Percentiles rank a stretch among this genome's conserved stretches.
phyloP scores from a whole-genome alignment of 306 rosid species.

The Cucurbita argyrosperma region DNA sequence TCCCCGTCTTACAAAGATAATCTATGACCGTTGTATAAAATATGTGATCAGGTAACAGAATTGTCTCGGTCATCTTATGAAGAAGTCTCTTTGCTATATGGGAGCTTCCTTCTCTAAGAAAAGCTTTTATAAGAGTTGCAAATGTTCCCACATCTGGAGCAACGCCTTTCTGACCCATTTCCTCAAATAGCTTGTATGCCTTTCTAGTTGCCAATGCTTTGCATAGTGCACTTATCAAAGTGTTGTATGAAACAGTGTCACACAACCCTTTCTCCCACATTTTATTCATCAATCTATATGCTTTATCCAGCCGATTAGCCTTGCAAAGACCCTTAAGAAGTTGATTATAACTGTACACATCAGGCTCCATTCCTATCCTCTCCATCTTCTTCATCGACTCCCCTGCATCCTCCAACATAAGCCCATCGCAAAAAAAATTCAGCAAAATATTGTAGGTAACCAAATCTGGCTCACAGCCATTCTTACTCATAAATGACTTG shows the following conservation, averaged over 20 bases:
- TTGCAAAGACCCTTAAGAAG: constrained; percentile 63
- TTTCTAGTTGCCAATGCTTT: constrained; percentile 30
- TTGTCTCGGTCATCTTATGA: constrained; percentile 46
- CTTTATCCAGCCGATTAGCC: constrained; percentile 44
- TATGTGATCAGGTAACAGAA: constrained; percentile 45
- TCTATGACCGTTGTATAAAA: constrained; percentile 57
- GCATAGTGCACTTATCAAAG: constrained; percentile 52
- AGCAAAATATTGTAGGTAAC: constrained; percentile 68
- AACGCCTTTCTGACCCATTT: constrained; percentile 62
- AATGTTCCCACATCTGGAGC: constrained; percentile 65
- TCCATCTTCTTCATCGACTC: constrained; percentile 53
- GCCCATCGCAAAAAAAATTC: constrained; percentile 68
- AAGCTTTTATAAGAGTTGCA: constrained; percentile 56
- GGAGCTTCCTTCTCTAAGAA: constrained; percentile 51
- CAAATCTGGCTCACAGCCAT: constrained; percentile 67
- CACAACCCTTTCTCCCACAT: constrained; percentile 56
- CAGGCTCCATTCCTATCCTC: constrained; percentile 54
- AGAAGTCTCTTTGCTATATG: constrained; percentile 47
- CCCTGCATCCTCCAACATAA: constrained; percentile 47
- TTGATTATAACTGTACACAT: constrained; percentile 66
- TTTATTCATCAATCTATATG: constrained; percentile 36
- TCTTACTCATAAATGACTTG: constrained; percentile 50
- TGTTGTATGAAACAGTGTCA: constrained; percentile 74
- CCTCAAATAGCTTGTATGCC: constrained; percentile 59
- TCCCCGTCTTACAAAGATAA: constrained; percentile 49